Base-by-base conservation (phyloP, 495 filamentous ascomycete genomes). In the Chaetomium fimeti region DNA sequence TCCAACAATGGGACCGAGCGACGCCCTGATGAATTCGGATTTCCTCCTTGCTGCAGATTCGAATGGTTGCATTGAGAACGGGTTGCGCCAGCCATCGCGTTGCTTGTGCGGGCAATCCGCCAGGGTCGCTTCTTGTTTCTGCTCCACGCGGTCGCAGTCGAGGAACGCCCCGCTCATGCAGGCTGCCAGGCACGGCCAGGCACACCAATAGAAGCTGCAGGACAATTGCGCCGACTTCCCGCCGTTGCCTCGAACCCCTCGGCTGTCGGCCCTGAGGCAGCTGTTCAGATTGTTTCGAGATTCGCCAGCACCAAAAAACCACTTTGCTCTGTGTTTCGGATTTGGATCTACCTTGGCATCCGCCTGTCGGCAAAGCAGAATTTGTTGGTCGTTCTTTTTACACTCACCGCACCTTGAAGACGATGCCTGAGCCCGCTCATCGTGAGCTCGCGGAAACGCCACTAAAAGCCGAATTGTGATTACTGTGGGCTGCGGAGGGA, bases 191-290 rank as follows among this genome's bases (percentile, higher is more conserved):
- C 32, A 61, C 61, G 38, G 63, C 49, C 63, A 65, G 63, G 63
- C 45, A 65, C 63, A 55, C 63, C 63, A 65, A 65, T 65, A 1
- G 58, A 48, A 61, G 40, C 63, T 49, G 63, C 63, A 65, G 63
- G 47, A 59, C 22, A 48, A 61, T 42, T 53, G 59, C 48, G 59
- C 59, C 48, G 58, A 25, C 59, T 43, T 61, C 32, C 47, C 59
- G 32, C 59, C 58, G 58, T 60, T 60, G 57, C 45, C 57, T 49
- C 42, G 40, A 36, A 11, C 15, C 16, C 51, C 52, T 28, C 52
- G 25, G 11, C 7, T 29, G 28, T 8, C 20, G 2, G 20, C 32
- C 49, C 61, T 8, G 5, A 22, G 8, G 49, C 20, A n/a, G 42
- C 3, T 54, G 40, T 32, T 18, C 38, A 42, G 32, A 27, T 42